Evolutionary conservation across 2,329 filamentous ascomycete genomes (phyloP).

Genomic region (Colletotrichum liriopes): DNA sequence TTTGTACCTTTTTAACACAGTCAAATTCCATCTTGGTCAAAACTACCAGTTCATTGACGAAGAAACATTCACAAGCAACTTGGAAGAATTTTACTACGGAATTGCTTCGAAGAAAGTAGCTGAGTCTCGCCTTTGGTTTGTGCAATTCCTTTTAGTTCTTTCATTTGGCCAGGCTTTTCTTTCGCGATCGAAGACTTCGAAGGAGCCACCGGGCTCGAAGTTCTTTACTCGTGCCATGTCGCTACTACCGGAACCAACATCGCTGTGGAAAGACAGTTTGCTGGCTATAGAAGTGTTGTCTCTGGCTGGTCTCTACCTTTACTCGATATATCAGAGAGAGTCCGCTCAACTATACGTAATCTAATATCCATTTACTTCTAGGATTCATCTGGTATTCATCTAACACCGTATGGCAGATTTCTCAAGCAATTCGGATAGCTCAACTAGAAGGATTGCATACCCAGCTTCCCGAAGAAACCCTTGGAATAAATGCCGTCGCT

Average conservation of each 20-base stretch:
- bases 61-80: no score
- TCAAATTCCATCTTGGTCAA: no score
- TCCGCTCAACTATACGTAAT: slow-evolving; percentile 47
- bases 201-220: slow-evolving; percentile 32
- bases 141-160: no score
- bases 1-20: no score
- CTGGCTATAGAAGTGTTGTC: slow-evolving; percentile 56
- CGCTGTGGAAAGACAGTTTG: slow-evolving; percentile 55
- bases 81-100: no score
- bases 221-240: slow-evolving; percentile 55
- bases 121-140: no score
- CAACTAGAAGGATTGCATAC: slow-evolving; percentile 60
- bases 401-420: slow-evolving; percentile 48
- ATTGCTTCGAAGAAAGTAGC: no score
- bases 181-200: no score
- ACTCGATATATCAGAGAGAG: slow-evolving; percentile 56
- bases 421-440: slow-evolving; percentile 58
- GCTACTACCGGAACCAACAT: slow-evolving; percentile 53
- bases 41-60: no score
- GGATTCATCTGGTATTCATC: neutral
- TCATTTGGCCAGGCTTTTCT: no score
- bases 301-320: slow-evolving; percentile 55
- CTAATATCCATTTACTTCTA: neutral
- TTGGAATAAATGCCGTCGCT: slow-evolving; percentile 51
- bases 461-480: slow-evolving; percentile 55